Evolutionary conservation across 2,329 filamentous ascomycete species (phyloP), one percentile per base, ranked within the genome.

Genomic region (Aspergillus fischeri): DNA sequence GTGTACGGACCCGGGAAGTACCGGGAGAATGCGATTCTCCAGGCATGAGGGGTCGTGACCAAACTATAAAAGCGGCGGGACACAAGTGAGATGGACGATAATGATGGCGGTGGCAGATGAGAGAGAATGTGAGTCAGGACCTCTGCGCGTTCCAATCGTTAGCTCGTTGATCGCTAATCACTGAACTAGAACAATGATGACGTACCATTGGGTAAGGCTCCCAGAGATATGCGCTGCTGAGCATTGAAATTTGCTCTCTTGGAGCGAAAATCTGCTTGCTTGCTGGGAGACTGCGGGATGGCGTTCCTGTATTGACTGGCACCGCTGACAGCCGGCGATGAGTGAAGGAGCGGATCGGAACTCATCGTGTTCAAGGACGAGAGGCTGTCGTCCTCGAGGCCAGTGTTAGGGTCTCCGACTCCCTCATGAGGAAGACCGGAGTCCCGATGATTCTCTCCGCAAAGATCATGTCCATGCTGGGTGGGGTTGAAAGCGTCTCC

Each of bases 101-200:
- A 84, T 25, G 93, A 92, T 61, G 90, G 85, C 9, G 92, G 91
- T 52, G 92, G 88, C 53, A 99, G 80, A 77, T 97, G 90, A 42
- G 94, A 96, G 56, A 97, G 78, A 32, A 96, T 87, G 68, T 97
- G 92, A 10, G 91, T 96, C 73, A 97, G 75, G 56, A 97, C 87
- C 81, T 99, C 94, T 97, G 74, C 38, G 49, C 20, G 32, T 53
- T 29, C 53, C 53, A 47, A 49, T 24, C 47, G 53, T 62, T 61
- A 64, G 59, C 38, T 51, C 29, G 20, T 51, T 50, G 25, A 57
- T 52, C 35, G 24, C 24, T 20, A 28, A 35, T 35, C 42, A 55
- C 57, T 53, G 57, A 44, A 38, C 20, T 24, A 50, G 50, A 5
- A 21, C 20, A 24, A 58, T 20, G 49, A 60, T 25, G 52, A 60